These are phyloP conservation scores for Jatropha multifida DNA, from an alignment of 441 rosid genomes.

Conservation along the genomic window DNA sequence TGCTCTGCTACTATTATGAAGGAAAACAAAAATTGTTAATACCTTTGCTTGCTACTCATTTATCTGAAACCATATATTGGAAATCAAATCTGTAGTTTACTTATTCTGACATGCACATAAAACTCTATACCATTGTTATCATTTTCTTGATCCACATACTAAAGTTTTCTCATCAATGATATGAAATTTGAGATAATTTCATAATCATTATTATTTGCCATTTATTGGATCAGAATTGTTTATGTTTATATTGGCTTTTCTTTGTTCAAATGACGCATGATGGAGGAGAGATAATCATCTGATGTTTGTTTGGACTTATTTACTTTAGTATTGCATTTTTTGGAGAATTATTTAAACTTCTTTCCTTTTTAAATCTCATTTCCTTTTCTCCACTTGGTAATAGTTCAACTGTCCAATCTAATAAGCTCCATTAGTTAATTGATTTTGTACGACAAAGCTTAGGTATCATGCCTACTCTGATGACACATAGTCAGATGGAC, in stretches of 20 bases:
- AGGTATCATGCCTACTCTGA: slow-evolving; percentile 3
- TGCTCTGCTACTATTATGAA: background rate
- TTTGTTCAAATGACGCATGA: background rate
- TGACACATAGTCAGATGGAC: background rate
- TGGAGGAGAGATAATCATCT: background rate
- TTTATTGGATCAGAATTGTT: background rate
- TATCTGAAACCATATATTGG: background rate
- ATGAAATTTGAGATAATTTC: background rate
- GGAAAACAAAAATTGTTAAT: background rate
- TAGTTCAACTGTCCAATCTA: background rate
- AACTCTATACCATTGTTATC: background rate
- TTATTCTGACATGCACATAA: background rate
- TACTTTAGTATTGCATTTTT: background rate
- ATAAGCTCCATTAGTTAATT: background rate
- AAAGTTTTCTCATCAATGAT: background rate
- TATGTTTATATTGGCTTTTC: background rate
- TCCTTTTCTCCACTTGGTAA: background rate
- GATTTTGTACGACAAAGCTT: background rate
- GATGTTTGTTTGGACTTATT: background rate
- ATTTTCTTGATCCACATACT: background rate
- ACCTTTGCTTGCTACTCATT: background rate
- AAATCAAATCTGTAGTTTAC: background rate
- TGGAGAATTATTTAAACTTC: no score
- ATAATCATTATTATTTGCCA: background rate
- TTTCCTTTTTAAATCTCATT: background rate